These are phyloP conservation scores for Sphagnum magellanicum DNA, from an alignment of 228 moss, liverwort and hornwort genomes.

Conservation along the genomic window DNA sequence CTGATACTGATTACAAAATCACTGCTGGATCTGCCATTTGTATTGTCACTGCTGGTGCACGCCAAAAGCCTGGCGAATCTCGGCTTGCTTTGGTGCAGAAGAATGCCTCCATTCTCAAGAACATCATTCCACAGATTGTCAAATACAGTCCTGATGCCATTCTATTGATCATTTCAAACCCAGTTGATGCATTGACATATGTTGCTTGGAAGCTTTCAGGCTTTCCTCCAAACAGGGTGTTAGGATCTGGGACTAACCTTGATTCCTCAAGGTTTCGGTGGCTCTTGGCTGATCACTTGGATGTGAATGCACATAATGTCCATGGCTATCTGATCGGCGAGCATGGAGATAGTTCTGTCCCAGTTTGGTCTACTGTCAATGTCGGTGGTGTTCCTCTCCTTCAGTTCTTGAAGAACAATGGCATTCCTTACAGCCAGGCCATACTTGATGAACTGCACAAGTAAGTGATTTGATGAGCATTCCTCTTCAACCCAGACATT, in stretches of 20 bases:
- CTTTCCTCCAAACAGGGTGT: conserved; percentile 64
- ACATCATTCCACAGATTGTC: conserved; percentile 69
- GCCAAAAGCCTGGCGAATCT: conserved; percentile 45
- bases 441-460: conserved; percentile 48
- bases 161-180: conserved; percentile 75
- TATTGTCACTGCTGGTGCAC: conserved; percentile 47
- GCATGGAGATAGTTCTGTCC: conserved; percentile 87
- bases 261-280: conserved; percentile 78
- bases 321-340: conserved; percentile 88
- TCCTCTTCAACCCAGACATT: conserved; percentile 18
- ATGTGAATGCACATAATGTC: conserved; percentile 75
- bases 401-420: conserved; percentile 32
- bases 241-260: conserved; percentile 83
- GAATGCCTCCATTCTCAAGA: conserved; percentile 61
- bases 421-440: conserved; percentile 21
- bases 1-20: conserved; percentile 34
- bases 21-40: conserved; percentile 39
- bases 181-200: conserved; percentile 77
- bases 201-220: conserved; percentile 76
- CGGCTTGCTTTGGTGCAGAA: conserved; percentile 80
- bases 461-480: conserved; percentile 2
- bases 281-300: conserved; percentile 54
- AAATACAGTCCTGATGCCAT: conserved; percentile 63
- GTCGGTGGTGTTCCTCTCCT: conserved; percentile 67
- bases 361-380: conserved; percentile 73